Evolutionary conservation across 768 basidiomycete species (phyloP).

Genomic region (Pilatotrama ljubarskyi): DNA sequence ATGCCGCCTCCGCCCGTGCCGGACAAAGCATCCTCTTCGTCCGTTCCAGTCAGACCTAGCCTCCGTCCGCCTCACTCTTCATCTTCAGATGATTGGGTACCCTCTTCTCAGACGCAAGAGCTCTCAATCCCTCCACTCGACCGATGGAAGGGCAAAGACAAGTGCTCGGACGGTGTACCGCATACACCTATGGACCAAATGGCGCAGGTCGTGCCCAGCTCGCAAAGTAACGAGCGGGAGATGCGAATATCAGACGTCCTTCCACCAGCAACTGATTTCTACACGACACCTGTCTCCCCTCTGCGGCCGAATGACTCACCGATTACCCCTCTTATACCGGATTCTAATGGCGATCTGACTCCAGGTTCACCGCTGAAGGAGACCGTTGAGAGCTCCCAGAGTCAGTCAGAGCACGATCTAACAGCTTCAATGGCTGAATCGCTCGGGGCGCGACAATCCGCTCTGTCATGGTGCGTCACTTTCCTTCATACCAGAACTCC

Average conservation of each 20-base stretch:
- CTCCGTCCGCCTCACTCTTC: not conserved
- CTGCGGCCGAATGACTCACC: not conserved
- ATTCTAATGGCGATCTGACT: no score
- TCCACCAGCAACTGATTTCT: not conserved
- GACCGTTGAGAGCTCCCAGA: conserved; percentile 34
- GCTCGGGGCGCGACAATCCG: not conserved
- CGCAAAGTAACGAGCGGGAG: conserved; percentile 24
- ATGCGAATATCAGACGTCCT: conserved; percentile 7
- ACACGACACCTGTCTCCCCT: not conserved
- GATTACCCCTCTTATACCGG: not conserved
- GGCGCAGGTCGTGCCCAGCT: conserved; percentile 20
- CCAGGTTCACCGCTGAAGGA: not conserved
- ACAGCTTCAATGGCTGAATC: not conserved
- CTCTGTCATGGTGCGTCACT: not conserved
- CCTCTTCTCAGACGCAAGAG: conserved; percentile 25
- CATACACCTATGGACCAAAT: not conserved
- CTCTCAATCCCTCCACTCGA: conserved; percentile 1
- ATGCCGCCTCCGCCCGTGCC: conserved; percentile 15
- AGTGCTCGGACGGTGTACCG: not conserved
- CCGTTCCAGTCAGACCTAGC: not conserved
- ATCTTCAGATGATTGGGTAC: conserved; percentile 10
- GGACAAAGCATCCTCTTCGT: not conserved
- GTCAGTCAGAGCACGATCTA: conserved; percentile 34
- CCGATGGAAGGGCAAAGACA: no score
- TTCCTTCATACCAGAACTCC: no score